Evolutionary conservation across 2,329 filamentous ascomycete species (phyloP).

Genomic region (Trichoderma arundinaceum): DNA sequence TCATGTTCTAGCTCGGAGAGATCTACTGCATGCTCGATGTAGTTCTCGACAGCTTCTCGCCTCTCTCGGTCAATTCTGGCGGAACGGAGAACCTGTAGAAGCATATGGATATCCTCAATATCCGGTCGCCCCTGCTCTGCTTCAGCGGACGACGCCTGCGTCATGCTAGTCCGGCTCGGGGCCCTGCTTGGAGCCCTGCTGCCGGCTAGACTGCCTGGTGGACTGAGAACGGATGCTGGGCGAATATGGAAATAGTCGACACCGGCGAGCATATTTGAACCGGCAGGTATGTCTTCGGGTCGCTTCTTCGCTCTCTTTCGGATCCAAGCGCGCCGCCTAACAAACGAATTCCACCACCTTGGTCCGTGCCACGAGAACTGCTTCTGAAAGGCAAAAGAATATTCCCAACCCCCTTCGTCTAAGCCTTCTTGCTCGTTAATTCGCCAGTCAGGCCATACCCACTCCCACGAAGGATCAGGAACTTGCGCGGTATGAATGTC

Average conservation of each 20-base stretch:
- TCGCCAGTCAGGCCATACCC: slow-evolving; percentile 73
- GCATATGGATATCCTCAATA: slow-evolving; percentile 67
- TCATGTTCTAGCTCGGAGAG: slow-evolving; percentile 74
- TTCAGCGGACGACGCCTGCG: slow-evolving; percentile 47
- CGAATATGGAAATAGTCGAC: slow-evolving; percentile 82
- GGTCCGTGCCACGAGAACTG: slow-evolving; percentile 85
- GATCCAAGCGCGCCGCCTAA: slow-evolving; percentile 87
- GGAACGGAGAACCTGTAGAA: slow-evolving; percentile 71
- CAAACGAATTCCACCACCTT: slow-evolving; percentile 93
- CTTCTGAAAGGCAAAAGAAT: slow-evolving; percentile 83
- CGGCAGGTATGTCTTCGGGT: slow-evolving; percentile 50
- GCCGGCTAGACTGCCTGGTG: slow-evolving; percentile 43
- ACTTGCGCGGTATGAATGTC: slow-evolving; percentile 85
- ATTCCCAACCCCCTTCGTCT: slow-evolving; percentile 95
- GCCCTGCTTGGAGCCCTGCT: slow-evolving; percentile 43
- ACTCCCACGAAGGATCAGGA: slow-evolving; percentile 94
- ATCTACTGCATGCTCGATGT: slow-evolving; percentile 79
- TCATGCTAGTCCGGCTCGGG: slow-evolving; percentile 47
- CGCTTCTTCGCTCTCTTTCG: slow-evolving; percentile 73
- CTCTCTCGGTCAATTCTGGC: slow-evolving; percentile 90
- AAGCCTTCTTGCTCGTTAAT: slow-evolving; percentile 72
- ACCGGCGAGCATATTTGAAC: slow-evolving; percentile 68
- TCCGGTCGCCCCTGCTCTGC: slow-evolving; percentile 62
- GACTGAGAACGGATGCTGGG: slow-evolving; percentile 52
- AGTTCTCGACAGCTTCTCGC: slow-evolving; percentile 80